Conservation (phyloP, 352 stramenopile species). For the Pythium phragmiticola region DNA sequence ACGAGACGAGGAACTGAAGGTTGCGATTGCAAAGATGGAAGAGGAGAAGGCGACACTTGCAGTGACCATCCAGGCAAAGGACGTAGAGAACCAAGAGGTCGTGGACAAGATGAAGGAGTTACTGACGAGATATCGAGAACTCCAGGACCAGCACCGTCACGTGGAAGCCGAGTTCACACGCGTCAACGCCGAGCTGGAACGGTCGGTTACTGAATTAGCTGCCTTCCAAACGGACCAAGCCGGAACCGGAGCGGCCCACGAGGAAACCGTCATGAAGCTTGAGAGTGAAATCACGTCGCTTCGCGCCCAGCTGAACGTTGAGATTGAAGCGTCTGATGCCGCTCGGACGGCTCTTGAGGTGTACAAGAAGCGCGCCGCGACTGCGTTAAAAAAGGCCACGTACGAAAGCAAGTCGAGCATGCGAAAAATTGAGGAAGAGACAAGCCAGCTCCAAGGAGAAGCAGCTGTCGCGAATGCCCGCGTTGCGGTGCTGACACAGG, state of each 20-base stretch:
- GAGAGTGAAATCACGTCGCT: constrained; percentile 17
- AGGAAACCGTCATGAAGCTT: constrained; percentile 11
- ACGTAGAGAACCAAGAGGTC: constrained; percentile 35
- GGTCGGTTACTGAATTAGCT: constrained; percentile 4
- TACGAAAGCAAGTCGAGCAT: constrained; percentile 62
- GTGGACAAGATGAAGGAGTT: constrained; percentile 28
- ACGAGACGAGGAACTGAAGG: constrained; percentile 2
- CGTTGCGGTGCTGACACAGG: constrained; percentile 19
- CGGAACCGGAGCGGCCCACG: constrained; percentile 2
- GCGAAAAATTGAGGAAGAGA: constrained; percentile 46
- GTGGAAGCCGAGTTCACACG: constrained; percentile 13
- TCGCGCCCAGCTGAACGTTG: constrained; percentile 37
- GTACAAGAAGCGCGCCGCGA: constrained; percentile 80
- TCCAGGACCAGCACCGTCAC: constrained; percentile 30
- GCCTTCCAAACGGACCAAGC: constrained; percentile 13
- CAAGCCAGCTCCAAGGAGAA: constrained; percentile 48
- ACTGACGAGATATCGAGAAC: constrained; percentile 30
- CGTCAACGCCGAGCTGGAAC: constrained; percentile 7
- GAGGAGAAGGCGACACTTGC: constrained; percentile 27
- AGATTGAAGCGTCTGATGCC: constrained; percentile 51
- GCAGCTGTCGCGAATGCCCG: constrained; percentile 37
- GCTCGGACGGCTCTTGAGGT: constrained; percentile 60
- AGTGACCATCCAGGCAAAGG: constrained; percentile 27
- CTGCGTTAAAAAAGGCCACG: constrained; percentile 73
- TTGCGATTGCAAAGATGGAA: background rate